These are phyloP conservation scores for Penicillium alfredii DNA, from an alignment of 495 filamentous ascomycete genomes.

Conservation along the genomic window DNA sequence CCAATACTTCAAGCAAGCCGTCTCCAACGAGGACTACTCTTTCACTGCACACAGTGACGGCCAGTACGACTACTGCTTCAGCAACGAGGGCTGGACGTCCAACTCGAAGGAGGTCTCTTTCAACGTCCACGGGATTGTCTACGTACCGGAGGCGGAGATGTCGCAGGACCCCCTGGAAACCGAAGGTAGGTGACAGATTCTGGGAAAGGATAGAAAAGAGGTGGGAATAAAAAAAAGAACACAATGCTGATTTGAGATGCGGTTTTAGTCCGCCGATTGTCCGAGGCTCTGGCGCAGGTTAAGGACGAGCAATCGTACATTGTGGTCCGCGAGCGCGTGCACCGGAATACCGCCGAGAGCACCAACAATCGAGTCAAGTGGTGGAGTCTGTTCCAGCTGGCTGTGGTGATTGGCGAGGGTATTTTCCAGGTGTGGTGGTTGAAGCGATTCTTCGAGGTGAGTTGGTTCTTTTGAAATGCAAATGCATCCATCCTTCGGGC, in stretches of 20 bases:
- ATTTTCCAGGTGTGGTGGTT: conserved; percentile 99
- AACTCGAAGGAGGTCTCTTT: conserved; percentile 95
- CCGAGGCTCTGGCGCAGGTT: conserved; percentile 80
- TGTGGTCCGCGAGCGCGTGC: conserved; percentile 86
- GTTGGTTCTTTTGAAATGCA: conserved; percentile 2
- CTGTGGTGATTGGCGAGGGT: conserved; percentile 82
- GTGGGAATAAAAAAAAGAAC: not conserved
- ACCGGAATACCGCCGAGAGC: conserved; percentile 97
- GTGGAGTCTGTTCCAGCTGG: conserved; percentile 98
- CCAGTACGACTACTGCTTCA: conserved; percentile 95
- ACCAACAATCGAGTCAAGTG: conserved; percentile 96
- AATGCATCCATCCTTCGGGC: not conserved
- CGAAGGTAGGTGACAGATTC: conserved; percentile 54
- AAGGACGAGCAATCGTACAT: conserved; percentile 99
- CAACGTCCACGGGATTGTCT: conserved; percentile 98
- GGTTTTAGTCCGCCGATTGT: conserved; percentile 69
- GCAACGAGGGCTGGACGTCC: conserved; percentile 91
- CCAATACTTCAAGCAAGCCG: conserved; percentile 68
- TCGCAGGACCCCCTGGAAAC: conserved; percentile 82
- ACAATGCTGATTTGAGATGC: conserved; percentile 10
- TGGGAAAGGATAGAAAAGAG: not conserved
- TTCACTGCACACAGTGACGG: conserved; percentile 84
- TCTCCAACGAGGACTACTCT: conserved; percentile 86
- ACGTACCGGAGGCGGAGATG: conserved; percentile 83
- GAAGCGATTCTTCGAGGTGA: conserved; percentile 96